Base-by-base conservation (phyloP, 176 grass and related monocot species). In the Cymbopogon citratus region DNA sequence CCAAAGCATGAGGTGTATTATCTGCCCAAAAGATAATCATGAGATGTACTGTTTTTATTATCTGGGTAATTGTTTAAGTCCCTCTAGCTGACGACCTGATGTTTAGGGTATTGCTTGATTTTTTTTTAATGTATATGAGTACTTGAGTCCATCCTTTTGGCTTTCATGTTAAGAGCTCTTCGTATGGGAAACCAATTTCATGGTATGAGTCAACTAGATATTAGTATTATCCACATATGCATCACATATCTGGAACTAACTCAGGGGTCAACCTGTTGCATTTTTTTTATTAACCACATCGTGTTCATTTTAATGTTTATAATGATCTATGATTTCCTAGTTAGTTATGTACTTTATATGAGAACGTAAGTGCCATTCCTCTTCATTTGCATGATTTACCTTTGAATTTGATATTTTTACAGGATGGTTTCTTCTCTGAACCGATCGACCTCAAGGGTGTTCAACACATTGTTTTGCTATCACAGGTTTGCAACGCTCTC, bases 371-470 rank as follows among this genome's bases (percentile, higher is more conserved):
- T 65, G 68, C 1, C 26, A 38, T 76, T 77, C 49, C 71, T 77
- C 16, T 36, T 24, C 21, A 65, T 35, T 15, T 59, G 65, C 9
- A 56, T 81, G 1, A 13, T 63, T 54, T 75, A 54, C 45, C 70
- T 38, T 60, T 80, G 5, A 84, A 71, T 35, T 81, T 83, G 28
- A 61, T 59, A 2, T 75, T 82, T 83, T 64, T 21, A 69, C 61
- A 98, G 92, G 90, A 93, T 83, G 96, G 92, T 43, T 98, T 95
- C 79, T 88, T 95, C 49, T 93, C 96, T 63, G 86, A 95, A 52
- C 73, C 66, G 29, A 86, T 69, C 5, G 74, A 86, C 18, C 73
- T 89, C 33, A 93, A 73, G 43, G 96, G 90, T 82, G 85, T 90
- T 9, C 63, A 95, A 63, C 96, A 98, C 63, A 93, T 98, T 72